Base-by-base conservation (phyloP, 2,329 filamentous ascomycete species). In the Phoma sp. region DNA sequence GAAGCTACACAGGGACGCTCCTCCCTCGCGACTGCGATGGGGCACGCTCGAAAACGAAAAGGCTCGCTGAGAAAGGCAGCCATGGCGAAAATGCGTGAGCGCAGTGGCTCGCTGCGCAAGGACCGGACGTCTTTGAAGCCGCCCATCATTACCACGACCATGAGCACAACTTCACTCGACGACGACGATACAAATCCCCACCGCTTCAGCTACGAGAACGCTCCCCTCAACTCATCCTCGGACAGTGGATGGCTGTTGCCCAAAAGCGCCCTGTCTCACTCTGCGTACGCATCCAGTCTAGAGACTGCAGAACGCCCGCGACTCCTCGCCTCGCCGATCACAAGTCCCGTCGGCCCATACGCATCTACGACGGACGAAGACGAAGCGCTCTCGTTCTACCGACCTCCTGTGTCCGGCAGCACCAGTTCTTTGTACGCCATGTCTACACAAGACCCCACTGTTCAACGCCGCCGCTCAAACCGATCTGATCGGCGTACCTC, bases 41-140 rank as follows among this genome's bases (percentile, higher is more conserved):
- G 52, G 19, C 80, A 81, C 72, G 68, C 66, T 29, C 82, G 92
- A 51, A 87, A 88, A 66, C 85, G 93, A 56, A 90, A 90, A 71
- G 92, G 92, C 4, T 96, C 93, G 10, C 80, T 97, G 72, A 85
- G 93, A 56, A 96, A 96, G 76, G 91, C 91, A 10, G 92, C 92
- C 24, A 80, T 96, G 43, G 89, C 89, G 59, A 88, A 88, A 62
- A 64, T 69, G 61, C 59, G 61, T 24, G 64, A 72, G 48, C 63
- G 62, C 37, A 69, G 67, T 45, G 66, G 68, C 60, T 69, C 69
- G 25, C 53, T 70, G 31, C 65, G 64, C 51, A 69, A 66, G 32
- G 58, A 61, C 45, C 62, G 52, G n/a, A 24, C 46, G 21, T 43
- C 55, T 22, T 29, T 60, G 32, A 65, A 66, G 32, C 50, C 55